phyloP scores from a whole-genome alignment of 2,329 filamentous ascomycete species.

The Byssochlamys sp. region DNA sequence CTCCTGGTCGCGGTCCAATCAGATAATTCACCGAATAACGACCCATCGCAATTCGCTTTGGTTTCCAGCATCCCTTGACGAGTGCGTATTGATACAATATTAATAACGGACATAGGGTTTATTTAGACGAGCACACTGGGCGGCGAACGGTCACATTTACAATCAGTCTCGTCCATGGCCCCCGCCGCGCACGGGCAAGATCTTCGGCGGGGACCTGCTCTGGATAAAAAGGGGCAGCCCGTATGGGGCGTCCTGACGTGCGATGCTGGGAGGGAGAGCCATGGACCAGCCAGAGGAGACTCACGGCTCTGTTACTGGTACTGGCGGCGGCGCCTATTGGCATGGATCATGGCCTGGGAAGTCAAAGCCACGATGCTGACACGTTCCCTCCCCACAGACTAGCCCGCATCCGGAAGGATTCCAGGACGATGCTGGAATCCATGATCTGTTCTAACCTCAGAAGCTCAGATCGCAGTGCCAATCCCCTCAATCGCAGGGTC shows the following conservation, averaged over 20 bases:
- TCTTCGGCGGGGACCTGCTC: neutral
- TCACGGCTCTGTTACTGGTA: neutral
- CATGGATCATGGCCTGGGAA: neutral
- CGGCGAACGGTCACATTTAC: neutral
- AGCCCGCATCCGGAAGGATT: neutral
- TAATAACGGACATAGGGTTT: neutral
- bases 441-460: neutral
- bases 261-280: neutral
- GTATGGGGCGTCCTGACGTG: neutral
- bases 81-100: neutral
- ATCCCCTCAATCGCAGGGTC: constrained; percentile 8
- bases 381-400: constrained; percentile 1
- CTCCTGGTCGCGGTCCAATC: neutral
- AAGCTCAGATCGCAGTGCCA: constrained; percentile 1
- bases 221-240: neutral
- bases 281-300: neutral
- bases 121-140: neutral
- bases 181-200: neutral
- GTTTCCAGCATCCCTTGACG: neutral
- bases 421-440: neutral
- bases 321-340: neutral
- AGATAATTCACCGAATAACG: neutral
- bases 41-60: neutral
- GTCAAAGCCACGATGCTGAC: constrained; percentile 2
- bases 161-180: neutral